A percentile compares a stretch with the other conserved stretches of the same genome.
Conservation (phyloP, 73 alveolate species). For the Tetrahymena borealis region DNA sequence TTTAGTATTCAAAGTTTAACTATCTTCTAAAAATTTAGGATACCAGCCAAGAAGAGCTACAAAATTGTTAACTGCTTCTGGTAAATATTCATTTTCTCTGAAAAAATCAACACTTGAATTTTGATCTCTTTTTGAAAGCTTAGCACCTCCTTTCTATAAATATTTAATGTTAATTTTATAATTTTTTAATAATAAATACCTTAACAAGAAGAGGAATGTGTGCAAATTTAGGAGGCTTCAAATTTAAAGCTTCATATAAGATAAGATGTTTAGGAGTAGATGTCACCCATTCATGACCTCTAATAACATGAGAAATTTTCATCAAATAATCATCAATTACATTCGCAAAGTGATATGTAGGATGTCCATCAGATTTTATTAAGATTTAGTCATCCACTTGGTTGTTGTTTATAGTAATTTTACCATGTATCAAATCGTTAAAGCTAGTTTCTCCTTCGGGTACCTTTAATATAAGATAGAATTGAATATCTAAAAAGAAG, state of each 20-base stretch:
- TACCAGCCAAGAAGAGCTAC: conserved; percentile 64
- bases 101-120: conserved; percentile 36
- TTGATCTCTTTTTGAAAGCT: conserved; percentile 52
- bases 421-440: conserved; percentile 56
- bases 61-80: conserved; percentile 53
- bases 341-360: conserved; percentile 65
- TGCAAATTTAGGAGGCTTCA: conserved; percentile 52
- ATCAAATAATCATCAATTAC: conserved; percentile 60
- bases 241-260: conserved; percentile 38
- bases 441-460: conserved; percentile 50
- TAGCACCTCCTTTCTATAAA: conserved; percentile 30
- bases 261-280: conserved; percentile 60
- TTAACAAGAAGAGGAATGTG: conserved; percentile 49
- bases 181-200: not conserved
- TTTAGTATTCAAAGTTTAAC: conserved; percentile 3
- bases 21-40: conserved; percentile 51
- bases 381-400: conserved; percentile 56
- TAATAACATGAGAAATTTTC: conserved; percentile 65
- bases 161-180: not conserved
- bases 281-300: conserved; percentile 72
- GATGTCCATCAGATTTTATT: conserved; percentile 55
- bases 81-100: conserved; percentile 50
- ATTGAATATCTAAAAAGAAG: too few relatives aligned
- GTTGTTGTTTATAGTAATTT: conserved; percentile 41
- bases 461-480: not conserved